These are phyloP conservation scores for Fusarium setosum DNA, from an alignment of 2,329 filamentous ascomycete species.

Conservation along the genomic window DNA sequence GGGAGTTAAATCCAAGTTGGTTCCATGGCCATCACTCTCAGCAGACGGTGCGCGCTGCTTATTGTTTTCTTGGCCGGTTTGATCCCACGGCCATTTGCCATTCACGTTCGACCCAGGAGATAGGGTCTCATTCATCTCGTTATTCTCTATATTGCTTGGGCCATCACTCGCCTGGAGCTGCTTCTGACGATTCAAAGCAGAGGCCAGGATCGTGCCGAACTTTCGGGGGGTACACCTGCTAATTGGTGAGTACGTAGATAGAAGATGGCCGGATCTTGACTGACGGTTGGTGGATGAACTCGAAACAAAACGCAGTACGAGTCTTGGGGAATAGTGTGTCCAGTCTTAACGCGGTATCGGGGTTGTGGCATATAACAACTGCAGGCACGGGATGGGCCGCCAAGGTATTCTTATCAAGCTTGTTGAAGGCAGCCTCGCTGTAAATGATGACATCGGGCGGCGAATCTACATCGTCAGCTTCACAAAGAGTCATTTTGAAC, in stretches of 20 bases:
- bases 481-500: neutral
- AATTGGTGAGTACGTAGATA: neutral
- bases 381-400: neutral
- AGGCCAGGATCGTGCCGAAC: neutral
- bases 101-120: no score
- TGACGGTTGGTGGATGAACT: neutral
- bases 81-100: no score
- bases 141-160: no score
- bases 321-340: neutral
- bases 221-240: neutral
- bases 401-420: neutral
- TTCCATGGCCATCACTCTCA: no score
- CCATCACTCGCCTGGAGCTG: neutral
- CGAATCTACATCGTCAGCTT: neutral
- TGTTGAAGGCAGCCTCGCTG: neutral
- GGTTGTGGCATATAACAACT: neutral
- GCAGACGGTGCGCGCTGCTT: no score
- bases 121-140: no score
- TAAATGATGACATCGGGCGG: neutral
- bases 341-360: neutral
- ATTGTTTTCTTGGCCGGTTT: no score
- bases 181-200: neutral
- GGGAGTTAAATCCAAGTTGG: no score
- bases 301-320: neutral
- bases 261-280: neutral